Evolutionary conservation across 106 monocot species (phyloP), one percentile per base, ranked within the genome.

Genomic region (Dioscorea alata): DNA sequence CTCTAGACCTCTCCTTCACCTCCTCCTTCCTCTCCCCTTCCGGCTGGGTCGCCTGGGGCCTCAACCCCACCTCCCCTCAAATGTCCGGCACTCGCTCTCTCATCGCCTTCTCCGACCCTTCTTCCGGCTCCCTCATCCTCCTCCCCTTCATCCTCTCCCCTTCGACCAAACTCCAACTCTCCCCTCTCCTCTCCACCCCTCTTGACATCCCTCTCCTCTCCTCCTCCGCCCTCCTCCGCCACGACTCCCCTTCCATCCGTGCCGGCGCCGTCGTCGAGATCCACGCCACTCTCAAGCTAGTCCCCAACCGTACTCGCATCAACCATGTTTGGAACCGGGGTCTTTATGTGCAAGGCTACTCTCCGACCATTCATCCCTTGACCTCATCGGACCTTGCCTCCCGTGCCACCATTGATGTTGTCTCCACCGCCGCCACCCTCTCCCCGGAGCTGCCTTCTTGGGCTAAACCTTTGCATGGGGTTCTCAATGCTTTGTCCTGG

Each of bases 291-390:
- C 15, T 90, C 19, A 65, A 48, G 35, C 79, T 86, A 7, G 58
- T 64, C 14, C 74, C 78, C 10, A 94, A 94, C 70, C 73, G 69
- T 19, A 94, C 94, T 54, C 76, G 63, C 18, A 21, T 94, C 50
- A 66, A 94, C 75, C 89, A 78, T 33, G 85, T 94, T 1, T 94
- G 94, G 94, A 94, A 91, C 85, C 69, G 91, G 12, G 94, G 94
- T 4, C 72, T 88, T 60, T 91, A 94, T 74, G 85, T 91, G 23
- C 88, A 94, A 60, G 91, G 88, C 63, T 86, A 86, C 79, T 91
- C 94, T 31, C 94, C 94, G 2, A 82, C 91, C n/a, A 84, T 94
- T 77, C 94, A 94, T 61, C 88, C 85, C 9, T 83, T 76, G 12
- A 18, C 87, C 14, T 4, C 81, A 14, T 48, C 79, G 23, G 91